Evolutionary conservation across 2,329 filamentous ascomycete genomes (phyloP).

Genomic region (Aspergillus unguis): DNA sequence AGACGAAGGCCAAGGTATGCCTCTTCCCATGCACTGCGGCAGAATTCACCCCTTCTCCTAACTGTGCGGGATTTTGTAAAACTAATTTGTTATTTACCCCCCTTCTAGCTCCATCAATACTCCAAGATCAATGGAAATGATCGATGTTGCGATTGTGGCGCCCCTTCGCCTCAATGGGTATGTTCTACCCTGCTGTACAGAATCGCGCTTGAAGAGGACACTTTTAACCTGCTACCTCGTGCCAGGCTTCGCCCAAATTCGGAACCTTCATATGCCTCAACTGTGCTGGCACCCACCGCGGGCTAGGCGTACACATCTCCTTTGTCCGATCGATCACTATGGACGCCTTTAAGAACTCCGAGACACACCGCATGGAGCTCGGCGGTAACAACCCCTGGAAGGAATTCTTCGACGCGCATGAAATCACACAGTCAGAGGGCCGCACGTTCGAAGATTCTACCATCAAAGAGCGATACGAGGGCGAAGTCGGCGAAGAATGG

Average conservation of each 20-base stretch:
- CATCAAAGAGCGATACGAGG: conserved; percentile 85
- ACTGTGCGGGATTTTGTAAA: background rate
- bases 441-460: conserved; percentile 80
- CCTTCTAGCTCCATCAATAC: conserved; percentile 73
- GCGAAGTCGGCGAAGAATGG: conserved; percentile 89
- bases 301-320: conserved; percentile 94
- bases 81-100: conserved; percentile 3
- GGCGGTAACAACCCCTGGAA: conserved; percentile 89
- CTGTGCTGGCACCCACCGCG: conserved; percentile 91
- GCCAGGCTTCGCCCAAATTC: conserved; percentile 80
- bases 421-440: conserved; percentile 63
- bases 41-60: background rate
- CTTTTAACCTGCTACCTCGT: background rate
- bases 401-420: conserved; percentile 75
- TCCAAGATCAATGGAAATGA: conserved; percentile 89
- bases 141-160: conserved; percentile 89
- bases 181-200: conserved; percentile 26
- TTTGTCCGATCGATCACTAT: conserved; percentile 97
- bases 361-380: conserved; percentile 89
- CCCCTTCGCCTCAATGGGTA: conserved; percentile 97
- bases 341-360: conserved; percentile 93
- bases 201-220: too few relatives aligned
- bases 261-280: conserved; percentile 98
- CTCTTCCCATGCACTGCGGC: background rate
- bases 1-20: conserved; percentile 87